These are phyloP conservation scores for Mycena metata DNA, from an alignment of 768 basidiomycete species.

Conservation along the genomic window DNA sequence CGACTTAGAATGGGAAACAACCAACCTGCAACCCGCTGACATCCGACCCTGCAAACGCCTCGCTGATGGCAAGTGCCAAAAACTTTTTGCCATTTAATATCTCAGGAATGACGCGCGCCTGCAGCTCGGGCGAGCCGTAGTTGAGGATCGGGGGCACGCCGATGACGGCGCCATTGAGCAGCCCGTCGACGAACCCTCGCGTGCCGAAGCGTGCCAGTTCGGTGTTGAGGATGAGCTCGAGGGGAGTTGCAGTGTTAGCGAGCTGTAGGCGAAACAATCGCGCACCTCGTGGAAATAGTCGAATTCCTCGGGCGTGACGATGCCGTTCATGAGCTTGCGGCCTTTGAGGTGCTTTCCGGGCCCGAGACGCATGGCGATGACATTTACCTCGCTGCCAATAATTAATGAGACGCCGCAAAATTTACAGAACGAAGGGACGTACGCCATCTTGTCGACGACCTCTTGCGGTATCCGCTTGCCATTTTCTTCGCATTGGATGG, in stretches of 20 bases:
- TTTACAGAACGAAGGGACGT: slow-evolving; percentile 43
- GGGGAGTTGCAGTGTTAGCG: neutral
- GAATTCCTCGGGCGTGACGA: slow-evolving; percentile 85
- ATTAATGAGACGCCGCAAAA: neutral
- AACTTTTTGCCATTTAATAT: slow-evolving; percentile 85
- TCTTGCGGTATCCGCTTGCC: slow-evolving; percentile 89
- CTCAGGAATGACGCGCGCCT: slow-evolving; percentile 78
- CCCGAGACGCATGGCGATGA: slow-evolving; percentile 92
- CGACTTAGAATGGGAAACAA: no score
- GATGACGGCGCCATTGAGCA: slow-evolving; percentile 86
- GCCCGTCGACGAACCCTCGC: slow-evolving; percentile 89
- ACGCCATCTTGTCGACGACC: slow-evolving; percentile 89
- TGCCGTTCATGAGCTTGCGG: slow-evolving; percentile 78
- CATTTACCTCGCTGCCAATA: slow-evolving; percentile 72
- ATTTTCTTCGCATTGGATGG: slow-evolving; percentile 76
- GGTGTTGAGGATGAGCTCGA: slow-evolving; percentile 80
- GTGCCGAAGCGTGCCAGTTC: slow-evolving; percentile 89
- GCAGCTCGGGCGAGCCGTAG: slow-evolving; percentile 83
- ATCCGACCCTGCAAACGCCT: slow-evolving; percentile 94
- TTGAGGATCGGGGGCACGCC: slow-evolving; percentile 93
- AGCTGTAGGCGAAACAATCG: neutral
- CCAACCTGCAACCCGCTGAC: slow-evolving; percentile 76
- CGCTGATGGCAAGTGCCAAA: slow-evolving; percentile 91
- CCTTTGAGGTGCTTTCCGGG: slow-evolving; percentile 92
- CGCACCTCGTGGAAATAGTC: slow-evolving; percentile 94